Evolutionary conservation across 495 filamentous ascomycete species (phyloP).

Genomic region (Aspergillus bertholletiae): DNA sequence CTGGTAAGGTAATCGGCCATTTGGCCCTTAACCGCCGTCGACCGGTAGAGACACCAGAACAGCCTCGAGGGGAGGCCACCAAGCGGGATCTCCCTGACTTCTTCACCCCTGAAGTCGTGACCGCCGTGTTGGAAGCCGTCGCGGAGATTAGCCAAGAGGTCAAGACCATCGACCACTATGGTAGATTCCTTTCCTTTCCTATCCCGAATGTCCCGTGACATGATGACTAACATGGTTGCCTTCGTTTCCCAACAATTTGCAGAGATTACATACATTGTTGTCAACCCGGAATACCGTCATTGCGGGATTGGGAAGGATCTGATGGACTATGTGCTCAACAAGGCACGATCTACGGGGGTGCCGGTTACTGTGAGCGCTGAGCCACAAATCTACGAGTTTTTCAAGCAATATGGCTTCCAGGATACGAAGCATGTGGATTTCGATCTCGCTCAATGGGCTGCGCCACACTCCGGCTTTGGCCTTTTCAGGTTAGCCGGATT

Average conservation of each 20-base stretch:
- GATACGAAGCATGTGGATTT: constrained; percentile 17
- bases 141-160: background rate
- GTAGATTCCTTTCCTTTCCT: constrained; percentile 5
- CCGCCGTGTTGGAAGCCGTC: constrained; percentile 8
- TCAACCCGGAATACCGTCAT: constrained; percentile 9
- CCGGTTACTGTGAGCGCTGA: constrained; percentile 14
- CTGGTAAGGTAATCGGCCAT: constrained; percentile 16
- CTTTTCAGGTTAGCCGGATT: constrained; percentile 15
- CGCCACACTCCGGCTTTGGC: constrained; percentile 19
- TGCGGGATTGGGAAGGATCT: constrained; percentile 15
- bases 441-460: constrained; percentile 19
- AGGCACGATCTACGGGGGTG: constrained; percentile 6
- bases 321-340: constrained; percentile 10
- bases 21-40: constrained; percentile 13
- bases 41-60: background rate
- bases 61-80: background rate
- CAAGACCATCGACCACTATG: constrained; percentile 14
- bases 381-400: constrained; percentile 17
- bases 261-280: constrained; percentile 20
- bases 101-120: constrained; percentile 11
- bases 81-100: constrained; percentile 6
- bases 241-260: too few species aligned
- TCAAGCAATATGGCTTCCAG: constrained; percentile 13
- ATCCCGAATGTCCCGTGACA: too few species aligned
- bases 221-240: too few species aligned